Percentiles rank a stretch among this genome's conserved stretches.
Conservation (phyloP, 2,329 filamentous ascomycete genomes). For the Aspergillus eucalypticola region DNA sequence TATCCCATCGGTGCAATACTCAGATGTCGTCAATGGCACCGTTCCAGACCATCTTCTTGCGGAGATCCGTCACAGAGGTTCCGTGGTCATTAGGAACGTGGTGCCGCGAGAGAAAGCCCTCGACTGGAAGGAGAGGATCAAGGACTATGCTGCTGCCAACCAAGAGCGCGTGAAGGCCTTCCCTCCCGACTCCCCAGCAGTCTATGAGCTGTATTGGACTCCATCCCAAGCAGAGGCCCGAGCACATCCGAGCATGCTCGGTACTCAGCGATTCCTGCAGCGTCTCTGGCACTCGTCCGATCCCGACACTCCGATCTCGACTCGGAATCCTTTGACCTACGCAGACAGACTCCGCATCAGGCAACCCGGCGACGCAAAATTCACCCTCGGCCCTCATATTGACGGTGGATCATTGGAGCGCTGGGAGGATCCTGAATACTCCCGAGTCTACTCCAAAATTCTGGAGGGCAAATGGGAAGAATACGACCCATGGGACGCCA, state of each 20-base stretch:
- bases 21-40: constrained; percentile 41
- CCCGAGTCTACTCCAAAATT: constrained; percentile 70
- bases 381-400: constrained; percentile 71
- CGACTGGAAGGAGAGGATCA: constrained; percentile 64
- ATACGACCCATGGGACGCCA: constrained; percentile 81
- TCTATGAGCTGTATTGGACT: constrained; percentile 77
- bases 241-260: constrained; percentile 64
- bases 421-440: constrained; percentile 72
- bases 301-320: constrained; percentile 47
- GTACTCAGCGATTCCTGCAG: constrained; percentile 64
- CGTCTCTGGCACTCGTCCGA: constrained; percentile 63
- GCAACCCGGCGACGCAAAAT: constrained; percentile 68
- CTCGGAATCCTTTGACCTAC: constrained; percentile 65
- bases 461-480: constrained; percentile 75
- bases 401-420: constrained; percentile 74
- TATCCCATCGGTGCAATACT: constrained; percentile 46
- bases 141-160: constrained; percentile 67
- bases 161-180: constrained; percentile 58
- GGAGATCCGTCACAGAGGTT: constrained; percentile 62
- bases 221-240: constrained; percentile 67
- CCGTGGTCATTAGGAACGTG: constrained; percentile 65
- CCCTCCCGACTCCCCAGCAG: constrained; percentile 65
- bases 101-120: constrained; percentile 64
- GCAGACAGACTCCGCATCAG: constrained; percentile 72
- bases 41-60: constrained; percentile 38